Evolutionary conservation across 164 flowering plant genomes (phyloP).

Genomic region (Paratinospora sagittata): DNA sequence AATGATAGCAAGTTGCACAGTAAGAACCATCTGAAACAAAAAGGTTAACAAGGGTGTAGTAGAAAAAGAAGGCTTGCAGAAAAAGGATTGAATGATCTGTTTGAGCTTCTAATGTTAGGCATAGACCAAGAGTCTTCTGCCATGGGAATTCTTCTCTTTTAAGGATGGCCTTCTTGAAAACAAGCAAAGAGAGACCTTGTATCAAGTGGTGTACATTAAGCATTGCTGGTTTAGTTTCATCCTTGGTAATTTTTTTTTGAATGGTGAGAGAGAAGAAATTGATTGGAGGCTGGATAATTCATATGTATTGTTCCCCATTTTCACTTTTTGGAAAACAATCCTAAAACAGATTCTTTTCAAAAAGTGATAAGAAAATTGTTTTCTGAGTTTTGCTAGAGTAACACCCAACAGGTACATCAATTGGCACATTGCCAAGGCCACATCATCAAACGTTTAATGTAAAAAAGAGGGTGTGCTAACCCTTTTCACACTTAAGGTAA

Average conservation of each 20-base stretch:
- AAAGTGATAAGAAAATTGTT: too few species aligned
- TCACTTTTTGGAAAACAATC: too few species aligned
- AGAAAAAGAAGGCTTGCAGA: not conserved
- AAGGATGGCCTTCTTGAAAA: not conserved
- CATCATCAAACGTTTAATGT: too few species aligned
- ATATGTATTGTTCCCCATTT: not conserved
- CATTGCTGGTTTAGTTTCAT: not conserved
- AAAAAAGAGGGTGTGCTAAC: too few species aligned
- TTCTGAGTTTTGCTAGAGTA: too few species aligned
- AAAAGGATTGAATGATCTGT: not conserved
- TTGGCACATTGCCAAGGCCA: too few species aligned
- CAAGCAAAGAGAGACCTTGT: not conserved
- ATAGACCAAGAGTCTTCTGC: not conserved
- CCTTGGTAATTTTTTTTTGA: too few species aligned
- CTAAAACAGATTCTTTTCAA: too few species aligned
- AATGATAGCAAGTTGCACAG: slow-evolving; percentile 21
- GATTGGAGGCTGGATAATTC: not conserved
- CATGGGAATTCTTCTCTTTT: not conserved
- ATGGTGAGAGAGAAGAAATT: not conserved
- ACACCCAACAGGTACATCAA: too few species aligned
- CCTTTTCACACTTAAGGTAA: too few species aligned
- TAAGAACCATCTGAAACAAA: not conserved
- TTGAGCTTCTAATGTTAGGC: too few species aligned
- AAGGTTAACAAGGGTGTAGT: not conserved
- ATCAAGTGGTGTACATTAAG: not conserved